Evolutionary conservation across 257 asterid genomes (phyloP).

Genomic region (Vinca minor): DNA sequence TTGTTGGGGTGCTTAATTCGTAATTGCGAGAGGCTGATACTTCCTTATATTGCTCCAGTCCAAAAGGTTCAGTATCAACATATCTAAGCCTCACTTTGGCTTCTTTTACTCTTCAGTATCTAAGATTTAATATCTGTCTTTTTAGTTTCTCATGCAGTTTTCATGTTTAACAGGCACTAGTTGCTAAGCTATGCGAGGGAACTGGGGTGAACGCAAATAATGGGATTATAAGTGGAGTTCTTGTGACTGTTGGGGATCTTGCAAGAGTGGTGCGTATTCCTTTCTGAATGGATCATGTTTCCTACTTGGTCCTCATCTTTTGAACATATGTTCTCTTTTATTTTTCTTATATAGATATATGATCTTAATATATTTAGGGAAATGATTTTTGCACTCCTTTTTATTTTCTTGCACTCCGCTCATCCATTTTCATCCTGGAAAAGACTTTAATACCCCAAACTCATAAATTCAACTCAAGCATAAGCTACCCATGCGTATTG

Average conservation of each 20-base stretch:
- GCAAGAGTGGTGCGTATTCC: constrained; percentile 86
- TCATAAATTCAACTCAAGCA: too few relatives aligned
- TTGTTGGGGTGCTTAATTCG: constrained; percentile 97
- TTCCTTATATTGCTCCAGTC: constrained; percentile 90
- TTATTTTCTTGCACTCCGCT: too few relatives aligned
- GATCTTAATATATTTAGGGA: too few relatives aligned
- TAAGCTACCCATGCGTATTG: too few relatives aligned
- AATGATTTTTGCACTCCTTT: too few relatives aligned
- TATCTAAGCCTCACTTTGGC: neutral
- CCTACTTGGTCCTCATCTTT: constrained; percentile 2
- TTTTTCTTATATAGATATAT: neutral
- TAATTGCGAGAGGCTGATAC: constrained; percentile 85
- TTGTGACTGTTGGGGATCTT: constrained; percentile 97
- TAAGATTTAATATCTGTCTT: neutral
- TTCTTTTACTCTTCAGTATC: neutral
- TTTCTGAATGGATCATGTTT: constrained; percentile 4
- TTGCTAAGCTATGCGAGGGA: constrained; percentile 82
- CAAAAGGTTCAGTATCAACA: constrained; percentile 62
- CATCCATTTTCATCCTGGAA: too few relatives aligned
- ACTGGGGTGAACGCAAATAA: constrained; percentile 87
- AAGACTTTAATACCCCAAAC: too few relatives aligned
- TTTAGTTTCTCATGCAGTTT: constrained; percentile 11
- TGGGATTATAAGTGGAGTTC: constrained; percentile 95
- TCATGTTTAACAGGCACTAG: constrained; percentile 68
- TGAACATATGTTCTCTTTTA: neutral